Percentiles rank a stretch among this genome's conserved stretches.
Conservation (phyloP, 148 eudicot genomes). For the Dysphania ambrosioides region DNA sequence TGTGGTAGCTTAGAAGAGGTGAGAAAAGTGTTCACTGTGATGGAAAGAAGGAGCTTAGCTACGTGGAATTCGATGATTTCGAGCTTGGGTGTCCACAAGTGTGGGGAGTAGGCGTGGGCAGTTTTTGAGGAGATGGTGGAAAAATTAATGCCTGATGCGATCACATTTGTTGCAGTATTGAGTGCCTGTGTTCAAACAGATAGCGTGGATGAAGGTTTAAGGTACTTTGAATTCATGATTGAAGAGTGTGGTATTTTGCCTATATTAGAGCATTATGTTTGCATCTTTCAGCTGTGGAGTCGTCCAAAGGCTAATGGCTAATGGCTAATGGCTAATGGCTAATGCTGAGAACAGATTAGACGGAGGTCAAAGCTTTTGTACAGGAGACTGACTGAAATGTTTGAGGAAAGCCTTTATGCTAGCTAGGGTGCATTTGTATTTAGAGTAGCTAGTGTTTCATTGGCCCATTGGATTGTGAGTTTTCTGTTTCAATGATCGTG, state of each 20-base stretch:
- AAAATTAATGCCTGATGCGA: conserved; percentile 51
- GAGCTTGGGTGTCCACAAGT: conserved; percentile 66
- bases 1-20: conserved; percentile 64
- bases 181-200: conserved; percentile 57
- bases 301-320: conserved; percentile 29
- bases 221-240: conserved; percentile 43
- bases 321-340: no score
- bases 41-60: conserved; percentile 52
- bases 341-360: neutral
- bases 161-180: conserved; percentile 61
- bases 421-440: neutral
- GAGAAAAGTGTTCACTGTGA: conserved; percentile 39
- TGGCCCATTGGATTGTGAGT: neutral
- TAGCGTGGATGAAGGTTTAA: conserved; percentile 34
- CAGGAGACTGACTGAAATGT: neutral
- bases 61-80: conserved; percentile 77
- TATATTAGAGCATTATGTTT: conserved; percentile 42
- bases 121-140: conserved; percentile 49
- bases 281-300: conserved; percentile 42
- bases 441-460: neutral
- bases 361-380: neutral
- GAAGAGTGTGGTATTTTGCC: conserved; percentile 49
- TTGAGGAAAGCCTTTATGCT: neutral
- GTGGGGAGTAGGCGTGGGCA: conserved; percentile 49
- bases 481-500: neutral